A percentile compares a stretch with the other conserved stretches of the same genome.
These are phyloP conservation scores for Globisporangium paddicum DNA, from an alignment of 352 stramenopile genomes.

Conservation along the genomic window DNA sequence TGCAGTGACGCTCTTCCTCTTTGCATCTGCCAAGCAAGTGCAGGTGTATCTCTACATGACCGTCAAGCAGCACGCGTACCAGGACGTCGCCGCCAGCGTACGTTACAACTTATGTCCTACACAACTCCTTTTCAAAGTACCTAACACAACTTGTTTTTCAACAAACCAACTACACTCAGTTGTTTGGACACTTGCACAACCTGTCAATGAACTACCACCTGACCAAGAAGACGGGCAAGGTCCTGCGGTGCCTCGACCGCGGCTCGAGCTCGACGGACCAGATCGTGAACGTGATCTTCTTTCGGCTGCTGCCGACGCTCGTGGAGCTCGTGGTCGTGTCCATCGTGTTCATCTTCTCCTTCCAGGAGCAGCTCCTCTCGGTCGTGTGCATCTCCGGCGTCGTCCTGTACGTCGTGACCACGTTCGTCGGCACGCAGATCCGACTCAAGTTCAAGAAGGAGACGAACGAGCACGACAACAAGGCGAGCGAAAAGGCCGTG, in stretches of 20 bases:
- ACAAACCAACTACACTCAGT: constrained; percentile 21
- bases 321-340: constrained; percentile 93
- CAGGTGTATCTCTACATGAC: constrained; percentile 92
- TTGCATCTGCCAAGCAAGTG: constrained; percentile 90
- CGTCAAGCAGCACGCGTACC: constrained; percentile 96
- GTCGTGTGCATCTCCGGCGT: constrained; percentile 89
- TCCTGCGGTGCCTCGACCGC: constrained; percentile 89
- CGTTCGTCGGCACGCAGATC: constrained; percentile 70
- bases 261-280: constrained; percentile 85
- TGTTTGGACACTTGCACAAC: constrained; percentile 93
- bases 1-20: constrained; percentile 52
- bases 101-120: background rate
- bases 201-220: constrained; percentile 97
- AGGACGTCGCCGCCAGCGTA: constrained; percentile 90
- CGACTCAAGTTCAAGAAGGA: constrained; percentile 89
- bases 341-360: constrained; percentile 87
- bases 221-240: constrained; percentile 96
- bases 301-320: constrained; percentile 93
- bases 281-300: constrained; percentile 96
- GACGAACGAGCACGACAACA: constrained; percentile 94
- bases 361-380: constrained; percentile 89
- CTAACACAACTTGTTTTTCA: background rate
- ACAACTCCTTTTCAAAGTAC: background rate
- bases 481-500: constrained; percentile 93
- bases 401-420: constrained; percentile 91